A percentile compares a stretch with the other conserved stretches of the same genome.
These are phyloP conservation scores for Phytophthora sansomeana DNA, from an alignment of 352 stramenopile genomes.

Conservation along the genomic window DNA sequence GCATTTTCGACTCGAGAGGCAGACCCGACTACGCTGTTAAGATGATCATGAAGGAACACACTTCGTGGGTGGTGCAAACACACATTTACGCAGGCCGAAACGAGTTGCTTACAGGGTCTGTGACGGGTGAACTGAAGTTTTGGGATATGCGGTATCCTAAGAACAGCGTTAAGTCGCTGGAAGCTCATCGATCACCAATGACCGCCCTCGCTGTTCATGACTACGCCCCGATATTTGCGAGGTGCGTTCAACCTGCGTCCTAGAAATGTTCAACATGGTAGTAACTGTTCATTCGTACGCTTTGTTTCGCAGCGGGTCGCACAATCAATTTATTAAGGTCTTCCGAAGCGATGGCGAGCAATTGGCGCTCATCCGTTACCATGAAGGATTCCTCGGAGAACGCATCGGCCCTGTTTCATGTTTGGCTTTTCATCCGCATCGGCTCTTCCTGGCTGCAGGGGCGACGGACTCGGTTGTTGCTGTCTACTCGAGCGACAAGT, in stretches of 20 bases:
- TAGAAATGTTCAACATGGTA: not conserved
- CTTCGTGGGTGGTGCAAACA: conserved; percentile 96
- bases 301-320: conserved; percentile 86
- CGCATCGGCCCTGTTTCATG: conserved; percentile 97
- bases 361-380: conserved; percentile 92
- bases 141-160: conserved; percentile 96
- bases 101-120: conserved; percentile 94
- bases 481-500: conserved; percentile 92
- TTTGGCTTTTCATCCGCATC: conserved; percentile 97
- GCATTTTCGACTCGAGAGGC: conserved; percentile 95
- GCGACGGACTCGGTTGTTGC: conserved; percentile 96
- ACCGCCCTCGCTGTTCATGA: conserved; percentile 96
- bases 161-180: conserved; percentile 86
- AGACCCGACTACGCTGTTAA: conserved; percentile 74
- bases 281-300: conserved; percentile 6
- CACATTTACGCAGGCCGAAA: conserved; percentile 80
- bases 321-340: conserved; percentile 99
- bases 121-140: conserved; percentile 96
- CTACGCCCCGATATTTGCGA: conserved; percentile 96
- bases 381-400: conserved; percentile 97
- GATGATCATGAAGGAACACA: conserved; percentile 91
- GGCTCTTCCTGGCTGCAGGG: conserved; percentile 95
- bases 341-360: conserved; percentile 92
- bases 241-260: conserved; percentile 42
- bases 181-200: conserved; percentile 94